Base-by-base conservation (phyloP, 164 flowering plant genomes). In the Tetrastigma voinierianum region DNA sequence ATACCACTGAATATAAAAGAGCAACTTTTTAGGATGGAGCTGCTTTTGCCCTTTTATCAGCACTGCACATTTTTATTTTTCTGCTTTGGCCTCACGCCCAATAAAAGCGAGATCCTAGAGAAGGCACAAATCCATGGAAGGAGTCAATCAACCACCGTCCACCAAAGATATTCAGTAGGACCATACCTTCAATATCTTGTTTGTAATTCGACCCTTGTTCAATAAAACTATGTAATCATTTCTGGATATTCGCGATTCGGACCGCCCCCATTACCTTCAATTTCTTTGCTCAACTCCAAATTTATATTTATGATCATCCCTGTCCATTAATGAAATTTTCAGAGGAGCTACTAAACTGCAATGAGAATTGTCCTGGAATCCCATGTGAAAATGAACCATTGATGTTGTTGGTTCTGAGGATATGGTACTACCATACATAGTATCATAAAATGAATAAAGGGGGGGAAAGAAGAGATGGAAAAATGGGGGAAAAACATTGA, bases 21-120 rank as follows among this genome's bases (percentile, higher is more conserved):
- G 17, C 18, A 20, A 16, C 52, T 61, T 64, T 72, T 62, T 45
- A 46, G 70, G 24, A 55, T 55, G 59, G 32, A 44, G 61, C 59
- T 66, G 60, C 70, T 59, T 72, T 67, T 67, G 51, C 59, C 53
- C 70, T 57, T 72, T 72, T 67, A 20, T 47, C 67, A 54, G 43
- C 11, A 45, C 12, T 14, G 24, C 32, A 25, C 44, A n/a, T 19
- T 14, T 57, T 69, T 57, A 60, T 61, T 21, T 59, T 52, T 53
- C 65, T 59, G 11, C 24, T 52, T 65, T 60, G 67, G 62, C 63
- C 72, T 62, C 46, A 62, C 48, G n/a, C 49, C 61, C 54, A 48
- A 40, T 23, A 32, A 40, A 59, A 55, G 59, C 24, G 11, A 14
- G 40, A 46, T 32, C 13, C 62, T 67, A 48, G 66, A 61, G 40